phyloP scores from a whole-genome alignment of 371 early-diverging fungal genomes.

The Mortierella sp. region DNA sequence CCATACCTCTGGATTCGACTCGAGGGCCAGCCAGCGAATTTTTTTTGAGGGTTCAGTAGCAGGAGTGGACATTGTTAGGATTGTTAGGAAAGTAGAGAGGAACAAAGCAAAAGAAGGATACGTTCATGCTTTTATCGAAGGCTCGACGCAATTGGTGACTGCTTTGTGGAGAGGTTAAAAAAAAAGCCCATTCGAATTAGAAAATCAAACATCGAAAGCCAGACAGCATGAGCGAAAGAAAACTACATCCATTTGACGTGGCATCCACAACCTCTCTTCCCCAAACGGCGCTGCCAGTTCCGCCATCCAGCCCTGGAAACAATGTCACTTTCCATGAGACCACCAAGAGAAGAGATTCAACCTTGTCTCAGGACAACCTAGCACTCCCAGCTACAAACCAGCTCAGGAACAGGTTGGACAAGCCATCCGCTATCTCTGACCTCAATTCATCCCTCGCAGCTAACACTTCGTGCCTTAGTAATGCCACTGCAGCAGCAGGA shows the following conservation, averaged over 20 bases:
- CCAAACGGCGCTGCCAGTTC: background rate
- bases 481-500: background rate
- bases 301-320: slow-evolving; percentile 3
- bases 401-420: slow-evolving; percentile 32
- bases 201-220: background rate
- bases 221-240: slow-evolving; percentile 8
- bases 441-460: slow-evolving; percentile 2
- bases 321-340: slow-evolving; percentile 27
- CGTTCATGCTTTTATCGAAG: background rate
- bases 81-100: background rate
- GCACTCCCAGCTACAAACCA: background rate
- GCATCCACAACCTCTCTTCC: slow-evolving; percentile 1
- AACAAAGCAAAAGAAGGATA: background rate
- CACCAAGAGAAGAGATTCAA: background rate
- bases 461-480: slow-evolving; percentile 8
- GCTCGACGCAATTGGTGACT: background rate
- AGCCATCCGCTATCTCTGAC: slow-evolving; percentile 3
- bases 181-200: background rate
- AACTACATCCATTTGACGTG: slow-evolving; percentile 16
- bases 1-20: slow-evolving; percentile 85
- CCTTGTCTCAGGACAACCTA: background rate
- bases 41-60: slow-evolving; percentile 24
- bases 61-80: slow-evolving; percentile 14
- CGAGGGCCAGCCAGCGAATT: slow-evolving; percentile 84
- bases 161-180: background rate